These are phyloP conservation scores for Xylaria scruposa DNA, from an alignment of 495 filamentous ascomycete genomes.

Conservation along the genomic window DNA sequence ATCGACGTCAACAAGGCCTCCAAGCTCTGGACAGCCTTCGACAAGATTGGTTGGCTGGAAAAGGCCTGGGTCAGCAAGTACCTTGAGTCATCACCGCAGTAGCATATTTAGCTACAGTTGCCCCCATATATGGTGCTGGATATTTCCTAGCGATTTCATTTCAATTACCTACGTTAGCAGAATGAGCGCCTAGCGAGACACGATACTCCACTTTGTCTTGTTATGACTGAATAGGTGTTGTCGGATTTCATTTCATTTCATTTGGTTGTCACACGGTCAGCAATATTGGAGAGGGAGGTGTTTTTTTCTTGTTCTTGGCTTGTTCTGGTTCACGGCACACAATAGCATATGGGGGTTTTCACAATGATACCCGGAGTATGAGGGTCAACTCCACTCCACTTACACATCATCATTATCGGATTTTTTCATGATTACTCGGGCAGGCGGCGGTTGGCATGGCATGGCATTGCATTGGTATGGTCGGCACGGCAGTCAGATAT, in stretches of 20 bases:
- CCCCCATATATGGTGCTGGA: not conserved
- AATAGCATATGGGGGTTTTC: constrained; percentile 40
- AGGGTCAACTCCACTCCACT: constrained; percentile 45
- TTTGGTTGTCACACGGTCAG: not conserved
- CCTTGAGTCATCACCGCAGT: constrained; percentile 38
- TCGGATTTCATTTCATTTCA: not conserved
- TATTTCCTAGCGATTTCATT: constrained; percentile 11
- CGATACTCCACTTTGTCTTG: constrained; percentile 4
- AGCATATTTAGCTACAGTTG: not conserved
- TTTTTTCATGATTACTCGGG: not conserved
- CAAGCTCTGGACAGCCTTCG: constrained; percentile 91
- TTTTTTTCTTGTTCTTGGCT: constrained; percentile 14
- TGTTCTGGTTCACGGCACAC: constrained; percentile 27
- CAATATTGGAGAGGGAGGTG: constrained; percentile 1
- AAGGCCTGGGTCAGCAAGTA: constrained; percentile 63
- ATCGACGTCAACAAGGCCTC: constrained; percentile 99
- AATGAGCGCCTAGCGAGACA: constrained; percentile 29
- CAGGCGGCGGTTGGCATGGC: not conserved
- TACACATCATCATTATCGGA: constrained; percentile 22
- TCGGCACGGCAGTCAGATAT: not conserved
- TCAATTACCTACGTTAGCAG: constrained; percentile 19
- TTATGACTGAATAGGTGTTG: not conserved
- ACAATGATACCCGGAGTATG: constrained; percentile 50
- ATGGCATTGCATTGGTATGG: not conserved
- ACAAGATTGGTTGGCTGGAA: constrained; percentile 88